These are phyloP conservation scores for grape (Vitis vinifera) DNA, from an alignment of 164 flowering plant species.

Conservation along the genomic window ASM3070453v1 NC_081812.1:19658501-19659000, in stretches of 20 bases:
- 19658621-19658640: constrained; percentile 83
- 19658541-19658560: constrained; percentile 65
- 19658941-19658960: constrained; percentile 60
- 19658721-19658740: constrained; percentile 83
- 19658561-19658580: constrained; percentile 83
- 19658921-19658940: constrained; percentile 83
- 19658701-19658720: constrained; percentile 75
- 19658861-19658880: constrained; percentile 84
- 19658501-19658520: constrained; percentile 77
- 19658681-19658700: constrained; percentile 76
- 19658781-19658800: constrained; percentile 80
- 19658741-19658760: constrained; percentile 26
- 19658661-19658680: constrained; percentile 60
- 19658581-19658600: constrained; percentile 63
- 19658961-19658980: constrained; percentile 69
- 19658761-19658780: constrained; percentile 54
- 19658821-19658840: constrained; percentile 94
- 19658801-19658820: constrained; percentile 96
- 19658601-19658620: constrained; percentile 62
- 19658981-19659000: constrained; percentile 92
- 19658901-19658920: constrained; percentile 86
- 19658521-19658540: constrained; percentile 54
- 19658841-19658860: constrained; percentile 72
- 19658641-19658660: constrained; percentile 81
- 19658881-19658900: constrained; percentile 75